Conservation (phyloP, 1,139 yeast genomes). For the Pichia sp. region DNA sequence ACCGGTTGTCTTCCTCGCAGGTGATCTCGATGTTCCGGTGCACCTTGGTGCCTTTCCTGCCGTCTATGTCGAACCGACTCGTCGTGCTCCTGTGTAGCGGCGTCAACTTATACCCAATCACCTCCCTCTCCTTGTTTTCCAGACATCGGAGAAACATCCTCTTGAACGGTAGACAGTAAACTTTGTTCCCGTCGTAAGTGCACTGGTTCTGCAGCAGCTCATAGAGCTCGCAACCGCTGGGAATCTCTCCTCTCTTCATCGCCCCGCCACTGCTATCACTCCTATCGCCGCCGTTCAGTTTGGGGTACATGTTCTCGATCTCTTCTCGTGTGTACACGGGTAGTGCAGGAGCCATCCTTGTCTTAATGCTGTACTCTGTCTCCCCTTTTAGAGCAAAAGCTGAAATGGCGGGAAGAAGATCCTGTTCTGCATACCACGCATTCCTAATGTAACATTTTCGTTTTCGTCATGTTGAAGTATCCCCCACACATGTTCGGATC, state of each 20-base stretch:
- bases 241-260: conserved; percentile 2
- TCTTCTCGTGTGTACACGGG: conserved; percentile 32
- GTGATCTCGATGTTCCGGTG: conserved; percentile 33
- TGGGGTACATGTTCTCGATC: conserved; percentile 24
- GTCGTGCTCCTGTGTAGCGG: conserved; percentile 20
- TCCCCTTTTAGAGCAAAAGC: no score
- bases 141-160: conserved; percentile 33
- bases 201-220: conserved; percentile 33
- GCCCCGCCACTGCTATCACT: not conserved
- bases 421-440: not conserved
- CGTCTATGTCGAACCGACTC: not conserved
- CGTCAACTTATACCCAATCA: conserved; percentile 29
- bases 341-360: conserved; percentile 33
- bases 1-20: conserved; percentile 25
- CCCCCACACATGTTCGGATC: not conserved
- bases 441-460: not conserved
- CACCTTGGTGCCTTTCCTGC: conserved; percentile 4
- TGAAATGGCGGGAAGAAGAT: no score
- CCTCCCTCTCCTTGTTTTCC: conserved; percentile 23
- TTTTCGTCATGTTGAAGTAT: not conserved
- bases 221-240: conserved; percentile 26
- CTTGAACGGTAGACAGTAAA: conserved; percentile 34
- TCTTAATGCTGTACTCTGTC: not conserved
- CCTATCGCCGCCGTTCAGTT: not conserved
- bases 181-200: conserved; percentile 32